Percentiles rank a stretch among this genome's conserved stretches.
Conservation (phyloP, 78 protist species). For the slime mould (Dictyostelium discoideum) region DNA sequence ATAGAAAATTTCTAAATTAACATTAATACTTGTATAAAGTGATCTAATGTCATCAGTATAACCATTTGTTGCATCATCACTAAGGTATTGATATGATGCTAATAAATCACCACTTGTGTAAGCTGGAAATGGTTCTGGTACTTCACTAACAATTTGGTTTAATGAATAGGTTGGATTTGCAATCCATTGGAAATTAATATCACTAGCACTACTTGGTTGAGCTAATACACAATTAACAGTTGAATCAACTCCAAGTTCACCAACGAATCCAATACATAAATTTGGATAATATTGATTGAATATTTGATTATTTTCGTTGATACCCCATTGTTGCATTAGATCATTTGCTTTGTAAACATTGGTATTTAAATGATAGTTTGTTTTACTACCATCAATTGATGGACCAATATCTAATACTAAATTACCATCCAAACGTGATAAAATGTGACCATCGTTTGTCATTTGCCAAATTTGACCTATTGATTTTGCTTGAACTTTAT, state of each 20-base stretch:
- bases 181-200: neutral
- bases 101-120: neutral
- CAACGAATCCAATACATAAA: neutral
- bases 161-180: neutral
- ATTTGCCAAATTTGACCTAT: conserved; percentile 11
- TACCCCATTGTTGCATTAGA: neutral
- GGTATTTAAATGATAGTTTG: neutral
- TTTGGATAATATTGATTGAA: neutral
- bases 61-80: neutral
- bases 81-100: neutral
- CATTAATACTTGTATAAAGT: neutral
- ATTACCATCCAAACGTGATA: neutral
- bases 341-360: neutral
- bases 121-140: neutral
- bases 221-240: neutral
- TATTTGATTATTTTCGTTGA: neutral
- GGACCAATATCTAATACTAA: conserved; percentile 5
- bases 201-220: neutral
- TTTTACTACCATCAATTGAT: too few species aligned
- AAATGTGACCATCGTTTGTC: neutral
- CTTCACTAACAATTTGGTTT: neutral
- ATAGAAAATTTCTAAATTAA: neutral
- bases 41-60: neutral
- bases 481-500: neutral
- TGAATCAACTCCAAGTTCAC: neutral